Base-by-base conservation (phyloP, 441 rosid genomes). In the Adansonia gregorii region DNA sequence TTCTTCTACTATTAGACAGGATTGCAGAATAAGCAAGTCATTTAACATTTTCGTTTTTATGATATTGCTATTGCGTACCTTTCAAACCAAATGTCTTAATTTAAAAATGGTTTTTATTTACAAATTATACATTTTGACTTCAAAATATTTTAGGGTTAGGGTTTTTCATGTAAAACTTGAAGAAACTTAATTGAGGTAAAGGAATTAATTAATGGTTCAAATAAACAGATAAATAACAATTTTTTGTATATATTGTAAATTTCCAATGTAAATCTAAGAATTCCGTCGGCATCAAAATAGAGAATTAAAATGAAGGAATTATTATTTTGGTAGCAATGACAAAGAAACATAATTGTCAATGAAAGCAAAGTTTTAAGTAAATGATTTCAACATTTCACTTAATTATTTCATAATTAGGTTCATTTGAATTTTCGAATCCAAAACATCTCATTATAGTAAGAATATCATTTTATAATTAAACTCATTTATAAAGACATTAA, bases 371-470 rank as follows among this genome's bases (percentile, higher is more conserved):
- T 60, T 39, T 20, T 4, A 31, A 27, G n/a, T 8, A 56, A 55
- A 72, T 55, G 66, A 73, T 39, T 19, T 39, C 52, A 73, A 73
- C 76, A 58, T 58, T 41, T 56, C 76, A 73, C 54, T 66, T 39
- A 61, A 27, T 61, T 24, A 19, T 56, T 27, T 56, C 49, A 72
- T 15, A 31, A 35, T 54, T 54, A 72, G 75, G 64, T 58, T 8
- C 9, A 8, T 9, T 20, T 58, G 24, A 8, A 20, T 58, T 20
- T 27, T 58, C 63, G 0, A 17, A n/a, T 6, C 8, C 19, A 55
- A 55, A 55, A 55, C 22, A 17, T 55, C 6, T 55, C 24, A 17
- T 55, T 2, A 0, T 55, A n/a, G 8, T 58, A 8, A 20, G 20
- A 51, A 51, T 51, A 11, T 11, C 5, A 0, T 51, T 14, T 51